Evolutionary conservation across 2,329 filamentous ascomycete species (phyloP), one percentile per base, ranked within the genome.

Genomic region (Colletotrichum orbiculare): DNA sequence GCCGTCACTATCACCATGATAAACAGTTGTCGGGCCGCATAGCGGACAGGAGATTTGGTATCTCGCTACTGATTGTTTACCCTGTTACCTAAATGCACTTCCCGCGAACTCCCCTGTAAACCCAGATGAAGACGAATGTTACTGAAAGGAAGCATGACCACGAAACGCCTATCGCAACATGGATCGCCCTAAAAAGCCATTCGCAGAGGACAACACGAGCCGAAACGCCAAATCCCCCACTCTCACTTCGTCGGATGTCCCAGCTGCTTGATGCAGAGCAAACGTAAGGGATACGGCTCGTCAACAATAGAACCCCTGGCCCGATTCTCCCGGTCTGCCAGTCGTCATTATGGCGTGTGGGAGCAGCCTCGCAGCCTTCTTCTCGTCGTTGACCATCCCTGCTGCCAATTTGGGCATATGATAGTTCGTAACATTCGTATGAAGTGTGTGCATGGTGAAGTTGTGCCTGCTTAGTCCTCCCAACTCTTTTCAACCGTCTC

Each of bases 401-500:
- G 25, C 59, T 63, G 59, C 59, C 35, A n/a, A 34, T 12, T 41
- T 37, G 39, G 50, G 52, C 41, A 38, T 47, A 34, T 47, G 35
- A 34, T 63, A 48, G 58, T 57, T 66, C 63, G 57, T 66, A 53
- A 61, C 17, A 45, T 47, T 66, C 63, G 53, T 66, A 43, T 60
- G 53, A 38, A 39, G 38, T 42, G 34, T 13, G 45, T 41, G 10
- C n/a, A 34, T n/a, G 60, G 64, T 54, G 50, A 54, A 55, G 59
- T 60, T 15, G 58, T 64, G 25, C 15, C 39, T 37, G n/a, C 47
- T 76, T 72, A 97, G 74, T 97, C 95, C 69, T 98, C 96, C 96
- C 96, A 99, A 82, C 95, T 98, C 87, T 97, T 98, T 84, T 99
- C 96, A 13, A 99, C 96, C 0, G 95, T 97, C 82, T 98, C 96